Percentiles rank a stretch among this genome's conserved stretches.
Conservation (phyloP, 2,329 filamentous ascomycete genomes). For the Ophiostoma angusticollis region DNA sequence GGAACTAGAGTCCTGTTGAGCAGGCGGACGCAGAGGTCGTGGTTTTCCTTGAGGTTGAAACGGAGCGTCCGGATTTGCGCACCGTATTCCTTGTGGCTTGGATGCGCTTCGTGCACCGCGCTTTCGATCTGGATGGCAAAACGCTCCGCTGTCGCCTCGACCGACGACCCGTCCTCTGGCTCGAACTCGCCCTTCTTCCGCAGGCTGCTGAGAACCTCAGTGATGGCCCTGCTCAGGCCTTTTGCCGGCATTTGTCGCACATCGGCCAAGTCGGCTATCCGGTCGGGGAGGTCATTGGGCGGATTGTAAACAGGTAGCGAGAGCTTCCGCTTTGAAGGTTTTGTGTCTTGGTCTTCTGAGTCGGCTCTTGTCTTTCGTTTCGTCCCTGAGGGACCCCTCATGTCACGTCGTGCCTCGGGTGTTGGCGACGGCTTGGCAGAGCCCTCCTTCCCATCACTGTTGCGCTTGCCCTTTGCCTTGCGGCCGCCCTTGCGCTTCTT, state of each 20-base stretch:
- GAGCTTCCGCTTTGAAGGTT: constrained; percentile 45
- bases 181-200: constrained; percentile 52
- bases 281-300: constrained; percentile 37
- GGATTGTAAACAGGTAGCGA: constrained; percentile 35
- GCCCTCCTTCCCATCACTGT: constrained; percentile 47
- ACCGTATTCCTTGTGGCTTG: constrained; percentile 37
- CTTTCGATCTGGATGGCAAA: constrained; percentile 73
- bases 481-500: constrained; percentile 45
- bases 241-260: constrained; percentile 56
- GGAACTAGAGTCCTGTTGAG: constrained; percentile 61
- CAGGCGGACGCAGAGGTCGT: constrained; percentile 61
- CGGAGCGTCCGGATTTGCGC: constrained; percentile 62
- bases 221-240: constrained; percentile 57
- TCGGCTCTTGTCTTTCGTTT: constrained; percentile 49
- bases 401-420: constrained; percentile 28
- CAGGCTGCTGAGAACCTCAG: constrained; percentile 50
- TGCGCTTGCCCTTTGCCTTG: constrained; percentile 49
- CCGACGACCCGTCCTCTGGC: constrained; percentile 49
- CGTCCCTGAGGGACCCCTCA: constrained; percentile 2
- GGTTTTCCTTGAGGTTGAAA: constrained; percentile 83
- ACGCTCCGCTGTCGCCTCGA: constrained; percentile 52
- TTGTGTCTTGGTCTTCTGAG: constrained; percentile 35
- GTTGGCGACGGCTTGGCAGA: constrained; percentile 24
- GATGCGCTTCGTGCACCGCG: constrained; percentile 45
- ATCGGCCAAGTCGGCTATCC: constrained; percentile 44